Evolutionary conservation across 164 flowering plant species (phyloP).

Genomic region (Magnolia kwangsiensis): DNA sequence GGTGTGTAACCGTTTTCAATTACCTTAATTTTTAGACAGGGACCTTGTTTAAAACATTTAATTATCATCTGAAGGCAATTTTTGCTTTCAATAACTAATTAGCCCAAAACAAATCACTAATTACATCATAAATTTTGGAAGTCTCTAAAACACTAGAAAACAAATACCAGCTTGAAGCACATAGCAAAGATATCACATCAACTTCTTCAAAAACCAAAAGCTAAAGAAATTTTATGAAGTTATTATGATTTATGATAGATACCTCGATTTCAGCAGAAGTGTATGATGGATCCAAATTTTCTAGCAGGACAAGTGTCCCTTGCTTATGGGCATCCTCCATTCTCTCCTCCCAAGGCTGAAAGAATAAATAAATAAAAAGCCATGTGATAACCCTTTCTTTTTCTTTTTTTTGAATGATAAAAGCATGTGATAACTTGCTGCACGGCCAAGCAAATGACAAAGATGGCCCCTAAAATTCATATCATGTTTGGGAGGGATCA

Average conservation of each 20-base stretch:
- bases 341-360: slow-evolving; percentile 81
- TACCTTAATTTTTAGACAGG: too few relatives aligned
- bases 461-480: too few relatives aligned
- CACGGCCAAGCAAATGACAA: too few relatives aligned
- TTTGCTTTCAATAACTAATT: not conserved
- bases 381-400: not conserved
- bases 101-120: not conserved
- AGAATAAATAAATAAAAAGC: not conserved
- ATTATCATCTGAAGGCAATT: not conserved
- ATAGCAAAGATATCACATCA: too few relatives aligned
- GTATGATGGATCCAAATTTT: slow-evolving; percentile 71
- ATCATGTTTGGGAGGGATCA: too few relatives aligned
- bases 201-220: too few relatives aligned
- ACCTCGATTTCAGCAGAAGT: slow-evolving; percentile 79
- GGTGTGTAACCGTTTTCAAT: too few relatives aligned
- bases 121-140: not conserved
- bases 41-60: too few relatives aligned
- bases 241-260: not conserved
- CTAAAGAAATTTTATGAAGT: not conserved
- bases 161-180: too few relatives aligned
- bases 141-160: not conserved
- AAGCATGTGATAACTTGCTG: not conserved
- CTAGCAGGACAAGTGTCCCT: slow-evolving; percentile 62
- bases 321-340: slow-evolving; percentile 47
- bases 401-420: not conserved